phyloP scores from a whole-genome alignment of 2,329 filamentous ascomycete species.

The Pseudocercospora cruenta region DNA sequence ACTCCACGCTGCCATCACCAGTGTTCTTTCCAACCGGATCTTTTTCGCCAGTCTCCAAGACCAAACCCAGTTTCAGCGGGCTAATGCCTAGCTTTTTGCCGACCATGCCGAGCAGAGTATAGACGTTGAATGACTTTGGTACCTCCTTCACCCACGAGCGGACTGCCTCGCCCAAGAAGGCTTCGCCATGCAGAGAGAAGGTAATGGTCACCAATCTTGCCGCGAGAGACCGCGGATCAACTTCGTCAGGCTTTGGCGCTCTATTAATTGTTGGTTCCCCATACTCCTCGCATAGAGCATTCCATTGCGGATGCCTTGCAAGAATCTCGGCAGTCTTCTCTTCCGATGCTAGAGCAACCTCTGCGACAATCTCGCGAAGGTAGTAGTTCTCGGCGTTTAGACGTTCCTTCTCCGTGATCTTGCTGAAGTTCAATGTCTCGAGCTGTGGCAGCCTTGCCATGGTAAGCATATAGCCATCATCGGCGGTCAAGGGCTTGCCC shows the following conservation, averaged over 20 bases:
- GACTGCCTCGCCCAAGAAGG: constrained; percentile 5
- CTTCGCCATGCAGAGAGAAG: constrained; percentile 57
- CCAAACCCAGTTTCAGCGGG: constrained; percentile 67
- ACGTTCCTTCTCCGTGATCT: constrained; percentile 72
- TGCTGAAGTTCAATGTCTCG: constrained; percentile 70
- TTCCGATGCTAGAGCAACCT: constrained; percentile 64
- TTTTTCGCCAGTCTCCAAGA: constrained; percentile 92
- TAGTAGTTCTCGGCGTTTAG: constrained; percentile 93
- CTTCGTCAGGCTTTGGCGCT: constrained; percentile 23
- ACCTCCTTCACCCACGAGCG: constrained; percentile 52
- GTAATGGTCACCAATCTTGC: constrained; percentile 69
- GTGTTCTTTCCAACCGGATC: constrained; percentile 70
- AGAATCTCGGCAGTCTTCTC: constrained; percentile 59
- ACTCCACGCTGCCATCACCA: constrained; percentile 44
- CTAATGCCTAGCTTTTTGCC: constrained; percentile 68
- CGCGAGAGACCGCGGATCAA: constrained; percentile 81
- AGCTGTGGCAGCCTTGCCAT: constrained; percentile 73
- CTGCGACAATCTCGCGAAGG: constrained; percentile 77
- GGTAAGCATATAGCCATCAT: constrained; percentile 88
- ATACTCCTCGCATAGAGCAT: constrained; percentile 73
- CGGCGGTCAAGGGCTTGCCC: constrained; percentile 56
- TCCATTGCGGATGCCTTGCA: constrained; percentile 70
- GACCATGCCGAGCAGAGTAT: constrained; percentile 77
- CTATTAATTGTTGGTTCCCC: constrained; percentile 66
- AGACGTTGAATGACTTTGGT: constrained; percentile 78